These are phyloP conservation scores for Solanum neorickii DNA, from an alignment of 257 asterid species.

Conservation along the genomic window DNA sequence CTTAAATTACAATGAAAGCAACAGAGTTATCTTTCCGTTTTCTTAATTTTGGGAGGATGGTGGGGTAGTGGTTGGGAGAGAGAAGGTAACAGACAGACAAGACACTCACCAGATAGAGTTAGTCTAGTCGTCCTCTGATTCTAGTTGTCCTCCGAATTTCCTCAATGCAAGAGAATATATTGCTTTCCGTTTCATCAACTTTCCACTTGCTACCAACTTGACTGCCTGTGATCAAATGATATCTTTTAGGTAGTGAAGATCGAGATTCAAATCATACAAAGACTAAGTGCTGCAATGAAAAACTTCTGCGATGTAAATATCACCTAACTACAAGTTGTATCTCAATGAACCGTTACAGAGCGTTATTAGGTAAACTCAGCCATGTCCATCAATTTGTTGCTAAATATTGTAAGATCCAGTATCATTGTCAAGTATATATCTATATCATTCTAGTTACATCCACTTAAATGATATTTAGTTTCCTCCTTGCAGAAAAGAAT, in stretches of 20 bases:
- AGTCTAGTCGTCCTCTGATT: conserved; percentile 16
- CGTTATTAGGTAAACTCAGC: not conserved
- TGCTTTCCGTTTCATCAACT: conserved; percentile 44
- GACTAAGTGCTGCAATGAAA: not conserved
- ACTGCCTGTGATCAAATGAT: conserved; percentile 57
- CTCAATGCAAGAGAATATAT: conserved; percentile 61
- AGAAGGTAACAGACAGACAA: not conserved
- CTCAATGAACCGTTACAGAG: not conserved
- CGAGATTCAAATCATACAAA: not conserved
- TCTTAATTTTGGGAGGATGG: not conserved
- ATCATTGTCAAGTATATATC: not conserved
- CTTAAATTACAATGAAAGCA: conserved; percentile 3
- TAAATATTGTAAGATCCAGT: not conserved
- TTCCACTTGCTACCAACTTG: conserved; percentile 73
- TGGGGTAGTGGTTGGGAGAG: not conserved
- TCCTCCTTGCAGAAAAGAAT: not conserved
- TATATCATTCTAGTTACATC: not conserved
- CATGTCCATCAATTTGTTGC: conserved; percentile 23
- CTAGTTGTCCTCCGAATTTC: conserved; percentile 50
- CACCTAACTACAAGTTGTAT: not conserved
- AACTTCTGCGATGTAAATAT: not conserved
- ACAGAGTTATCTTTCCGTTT: not conserved
- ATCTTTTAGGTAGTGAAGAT: not conserved
- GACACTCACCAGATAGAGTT: not conserved
- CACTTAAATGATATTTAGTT: not conserved